These are phyloP conservation scores for Epicoccum nigrum DNA, from an alignment of 2,329 filamentous ascomycete species.

Conservation along the genomic window DNA sequence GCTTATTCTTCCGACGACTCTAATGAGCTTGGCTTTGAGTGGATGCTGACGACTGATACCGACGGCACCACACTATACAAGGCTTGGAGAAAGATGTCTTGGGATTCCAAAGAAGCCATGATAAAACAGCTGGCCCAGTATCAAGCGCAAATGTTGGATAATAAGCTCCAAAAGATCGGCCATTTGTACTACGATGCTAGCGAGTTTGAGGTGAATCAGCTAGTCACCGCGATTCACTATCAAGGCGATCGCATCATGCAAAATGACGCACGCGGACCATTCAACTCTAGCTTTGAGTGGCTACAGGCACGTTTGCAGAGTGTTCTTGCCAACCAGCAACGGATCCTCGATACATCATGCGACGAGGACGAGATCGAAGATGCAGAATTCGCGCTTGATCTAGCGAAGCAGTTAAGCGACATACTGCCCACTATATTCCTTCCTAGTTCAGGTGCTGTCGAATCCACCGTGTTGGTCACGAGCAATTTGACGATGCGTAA, in stretches of 20 bases:
- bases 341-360: not conserved
- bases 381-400: constrained; percentile 1
- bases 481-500: constrained; percentile 17
- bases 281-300: constrained; percentile 5
- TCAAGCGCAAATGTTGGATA: not conserved
- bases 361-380: constrained; percentile 21
- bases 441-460: not conserved
- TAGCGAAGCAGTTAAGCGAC: constrained; percentile 5
- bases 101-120: constrained; percentile 4
- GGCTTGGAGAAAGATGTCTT: constrained; percentile 10
- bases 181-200: not conserved
- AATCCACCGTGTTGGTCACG: constrained; percentile 13
- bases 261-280: constrained; percentile 1
- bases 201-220: not conserved
- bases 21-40: constrained; percentile 15
- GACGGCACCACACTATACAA: constrained; percentile 2
- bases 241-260: not conserved
- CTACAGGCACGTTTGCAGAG: constrained; percentile 2
- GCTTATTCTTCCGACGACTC: not conserved
- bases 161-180: constrained; percentile 1
- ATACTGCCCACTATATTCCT: constrained; percentile 12
- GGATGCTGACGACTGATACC: constrained; percentile 9
- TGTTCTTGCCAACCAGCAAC: constrained; percentile 2
- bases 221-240: constrained; percentile 1
- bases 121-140: not conserved